Conservation (phyloP, 1,139 yeast species). For the Lodderomyces pseudojiufengensis region DNA sequence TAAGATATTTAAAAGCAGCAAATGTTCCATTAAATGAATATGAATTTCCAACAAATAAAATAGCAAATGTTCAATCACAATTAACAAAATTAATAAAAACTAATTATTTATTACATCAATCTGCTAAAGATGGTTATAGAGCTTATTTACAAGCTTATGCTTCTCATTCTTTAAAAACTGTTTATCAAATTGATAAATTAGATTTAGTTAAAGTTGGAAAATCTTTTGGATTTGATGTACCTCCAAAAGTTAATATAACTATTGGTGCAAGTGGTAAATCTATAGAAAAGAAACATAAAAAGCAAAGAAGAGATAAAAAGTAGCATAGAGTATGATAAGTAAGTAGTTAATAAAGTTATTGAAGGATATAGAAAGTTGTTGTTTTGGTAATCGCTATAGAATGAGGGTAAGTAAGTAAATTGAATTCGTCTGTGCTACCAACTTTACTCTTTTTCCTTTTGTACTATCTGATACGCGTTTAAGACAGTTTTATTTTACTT, state of each 20-base stretch:
- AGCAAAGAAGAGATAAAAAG: slow-evolving; percentile 36
- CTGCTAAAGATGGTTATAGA: slow-evolving; percentile 96
- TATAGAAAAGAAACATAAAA: slow-evolving; percentile 47
- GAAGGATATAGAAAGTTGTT: too few relatives aligned
- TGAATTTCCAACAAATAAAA: slow-evolving; percentile 90
- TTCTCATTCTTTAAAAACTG: slow-evolving; percentile 92
- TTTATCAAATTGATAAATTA: slow-evolving; percentile 90
- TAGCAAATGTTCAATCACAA: slow-evolving; percentile 94
- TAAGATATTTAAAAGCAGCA: slow-evolving; percentile 92
- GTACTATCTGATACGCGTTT: too few relatives aligned
- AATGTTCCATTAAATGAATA: slow-evolving; percentile 96
- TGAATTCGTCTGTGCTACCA: too few relatives aligned
- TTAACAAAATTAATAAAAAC: slow-evolving; percentile 86
- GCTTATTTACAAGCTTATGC: slow-evolving; percentile 96
- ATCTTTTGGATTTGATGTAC: slow-evolving; percentile 90
- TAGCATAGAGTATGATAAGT: too few relatives aligned
- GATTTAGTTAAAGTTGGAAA: slow-evolving; percentile 94
- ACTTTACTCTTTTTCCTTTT: too few relatives aligned
- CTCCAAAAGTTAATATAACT: slow-evolving; percentile 95
- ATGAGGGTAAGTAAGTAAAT: too few relatives aligned
- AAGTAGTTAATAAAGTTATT: too few relatives aligned
- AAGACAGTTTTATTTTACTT: too few relatives aligned
- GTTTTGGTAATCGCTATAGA: too few relatives aligned
- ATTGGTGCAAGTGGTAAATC: slow-evolving; percentile 89
- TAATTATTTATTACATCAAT: slow-evolving; percentile 89